Evolutionary conservation across 169 alveolate species (phyloP).

Genomic region (Plasmodium reichenowi): DNA sequence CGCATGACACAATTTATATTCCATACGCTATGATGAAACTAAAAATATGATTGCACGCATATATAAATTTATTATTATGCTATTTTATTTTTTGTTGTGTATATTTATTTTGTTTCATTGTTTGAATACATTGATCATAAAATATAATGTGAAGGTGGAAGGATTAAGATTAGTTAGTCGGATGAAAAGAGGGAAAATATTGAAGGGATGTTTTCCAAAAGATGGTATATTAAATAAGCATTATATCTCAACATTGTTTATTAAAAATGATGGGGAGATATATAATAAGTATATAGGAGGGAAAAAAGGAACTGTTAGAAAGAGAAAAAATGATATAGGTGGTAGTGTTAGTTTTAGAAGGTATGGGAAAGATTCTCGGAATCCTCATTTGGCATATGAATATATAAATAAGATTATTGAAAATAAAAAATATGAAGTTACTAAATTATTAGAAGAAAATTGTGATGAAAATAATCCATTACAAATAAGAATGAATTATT

Average conservation of each 20-base stretch:
- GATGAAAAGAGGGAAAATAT: no score
- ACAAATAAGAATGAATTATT: constrained; percentile 81
- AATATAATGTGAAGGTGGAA: no score
- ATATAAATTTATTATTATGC: no score
- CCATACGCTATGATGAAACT: no score
- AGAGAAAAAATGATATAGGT: constrained; percentile 1
- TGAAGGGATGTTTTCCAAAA: no score
- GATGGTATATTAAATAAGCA: no score
- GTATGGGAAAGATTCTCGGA: constrained; percentile 68
- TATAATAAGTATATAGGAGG: constrained; percentile 4
- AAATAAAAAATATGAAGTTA: constrained; percentile 73
- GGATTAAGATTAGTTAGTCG: no score
- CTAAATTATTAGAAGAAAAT: constrained; percentile 73
- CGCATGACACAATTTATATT: no score
- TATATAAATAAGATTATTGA: constrained; percentile 65
- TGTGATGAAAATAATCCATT: constrained; percentile 46
- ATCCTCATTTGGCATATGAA: constrained; percentile 74
- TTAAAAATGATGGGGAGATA: neutral
- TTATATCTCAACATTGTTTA: neutral
- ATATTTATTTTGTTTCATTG: no score
- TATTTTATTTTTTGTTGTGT: no score
- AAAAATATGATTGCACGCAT: no score
- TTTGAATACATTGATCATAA: no score
- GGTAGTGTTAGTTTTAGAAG: neutral
- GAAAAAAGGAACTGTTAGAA: neutral